A percentile compares a stretch with the other conserved stretches of the same genome.
Conservation (phyloP, 345 rosid species). For the Mangifera indica region DNA sequence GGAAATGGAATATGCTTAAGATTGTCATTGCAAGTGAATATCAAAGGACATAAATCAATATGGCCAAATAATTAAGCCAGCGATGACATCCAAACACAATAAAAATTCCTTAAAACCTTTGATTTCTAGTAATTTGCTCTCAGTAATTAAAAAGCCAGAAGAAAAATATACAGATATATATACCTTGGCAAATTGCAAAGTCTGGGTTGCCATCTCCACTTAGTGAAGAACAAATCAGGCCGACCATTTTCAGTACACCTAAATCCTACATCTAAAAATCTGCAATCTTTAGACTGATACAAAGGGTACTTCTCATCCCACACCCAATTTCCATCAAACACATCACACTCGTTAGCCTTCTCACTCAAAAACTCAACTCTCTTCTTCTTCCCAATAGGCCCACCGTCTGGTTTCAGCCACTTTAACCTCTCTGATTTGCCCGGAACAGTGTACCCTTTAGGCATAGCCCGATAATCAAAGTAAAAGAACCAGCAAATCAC, state of each 20-base stretch:
- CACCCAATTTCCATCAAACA: conserved; percentile 91
- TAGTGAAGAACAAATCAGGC: conserved; percentile 75
- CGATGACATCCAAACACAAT: neutral
- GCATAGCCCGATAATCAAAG: conserved; percentile 56
- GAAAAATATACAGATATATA: neutral
- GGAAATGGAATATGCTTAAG: conserved; percentile 1
- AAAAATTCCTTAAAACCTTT: neutral
- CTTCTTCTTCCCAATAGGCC: conserved; percentile 19
- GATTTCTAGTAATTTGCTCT: neutral
- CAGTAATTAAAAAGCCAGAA: neutral
- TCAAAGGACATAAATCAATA: conserved; percentile 1
- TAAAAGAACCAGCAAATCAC: conserved; percentile 65
- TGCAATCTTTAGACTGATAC: conserved; percentile 82
- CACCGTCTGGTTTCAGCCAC: conserved; percentile 53
- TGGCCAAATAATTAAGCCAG: conserved; percentile 6
- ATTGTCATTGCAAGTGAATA: neutral
- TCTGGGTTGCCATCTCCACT: conserved; percentile 98
- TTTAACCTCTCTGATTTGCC: conserved; percentile 53
- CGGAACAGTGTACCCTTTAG: conserved; percentile 44
- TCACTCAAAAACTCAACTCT: conserved; percentile 61
- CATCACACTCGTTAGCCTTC: conserved; percentile 58
- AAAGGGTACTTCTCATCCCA: conserved; percentile 89
- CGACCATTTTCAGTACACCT: conserved; percentile 87
- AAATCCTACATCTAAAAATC: conserved; percentile 79
- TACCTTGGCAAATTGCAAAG: conserved; percentile 86